Base-by-base conservation (phyloP, 2,329 filamentous ascomycete genomes). In the Verticillium nonalfalfae region DNA sequence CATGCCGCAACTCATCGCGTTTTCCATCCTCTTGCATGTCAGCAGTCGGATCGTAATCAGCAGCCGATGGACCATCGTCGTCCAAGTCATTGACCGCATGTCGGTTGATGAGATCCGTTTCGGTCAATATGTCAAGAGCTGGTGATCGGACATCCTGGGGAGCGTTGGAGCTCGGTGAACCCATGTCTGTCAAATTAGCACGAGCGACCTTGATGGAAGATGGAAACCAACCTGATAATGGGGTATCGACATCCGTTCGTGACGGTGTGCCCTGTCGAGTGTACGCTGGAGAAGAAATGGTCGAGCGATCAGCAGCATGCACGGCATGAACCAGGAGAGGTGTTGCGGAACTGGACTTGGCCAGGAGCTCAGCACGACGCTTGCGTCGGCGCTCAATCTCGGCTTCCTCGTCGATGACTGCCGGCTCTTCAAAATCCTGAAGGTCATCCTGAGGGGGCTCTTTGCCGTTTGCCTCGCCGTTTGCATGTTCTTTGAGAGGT, bases 21-120 rank as follows among this genome's bases (percentile, higher is more conserved):
- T 86, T 81, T 68, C 87, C 86, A 67, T 97, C 93, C 73, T 96
- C 91, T 72, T 89, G 82, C 90, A 94, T 95, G 71, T 97, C 93
- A 67, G 88, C 81, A 1, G 88, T 95, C 1, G 93, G 93, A 70
- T 97, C 91, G 72, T 97, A 97, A 73, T 97, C 91, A 62, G 92
- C 93, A 56, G 93, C 93, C n/a, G 93, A 97, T 6, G 91, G 90
- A 7, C 89, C 91, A 68, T 95, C 89, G 65, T 85, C 83, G 2
- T 80, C 78, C 11, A 71, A 66, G 15, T 65, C 64, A 57, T 77
- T 76, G 64, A 78, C 75, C 39, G 76, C 79, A 67, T 85, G 81
- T 5, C 72, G 78, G 70, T 91, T 90, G 73, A 86, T 85, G 66
- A 91, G 80, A 66, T 88, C 85, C 61, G 85, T 81, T 70, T 91